Evolutionary conservation across 345 rosid genomes (phyloP).

Genomic region (Camelina sativa): DNA sequence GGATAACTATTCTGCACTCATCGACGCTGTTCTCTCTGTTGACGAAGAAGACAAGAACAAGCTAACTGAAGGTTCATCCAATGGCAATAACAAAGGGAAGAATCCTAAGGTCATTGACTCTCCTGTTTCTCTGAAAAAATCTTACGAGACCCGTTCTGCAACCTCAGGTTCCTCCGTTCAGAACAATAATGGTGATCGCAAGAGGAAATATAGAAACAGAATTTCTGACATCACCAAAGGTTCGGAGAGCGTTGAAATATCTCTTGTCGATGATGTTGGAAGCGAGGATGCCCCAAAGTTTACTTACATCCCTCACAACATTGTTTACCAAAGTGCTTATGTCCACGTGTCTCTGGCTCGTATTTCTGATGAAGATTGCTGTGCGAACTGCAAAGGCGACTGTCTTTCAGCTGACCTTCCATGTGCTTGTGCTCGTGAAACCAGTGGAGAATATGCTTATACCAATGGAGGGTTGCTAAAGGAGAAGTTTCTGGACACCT

Average conservation of each 20-base stretch:
- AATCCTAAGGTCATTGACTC: constrained; percentile 8
- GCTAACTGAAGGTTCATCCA: constrained; percentile 35
- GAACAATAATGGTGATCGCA: constrained; percentile 32
- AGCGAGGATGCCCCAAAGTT: constrained; percentile 58
- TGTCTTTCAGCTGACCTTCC: constrained; percentile 67
- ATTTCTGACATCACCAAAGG: constrained; percentile 60
- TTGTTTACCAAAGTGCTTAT: constrained; percentile 66
- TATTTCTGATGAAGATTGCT: constrained; percentile 75
- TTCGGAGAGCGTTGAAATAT: constrained; percentile 61
- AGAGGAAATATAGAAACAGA: constrained; percentile 32
- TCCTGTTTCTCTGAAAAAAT: constrained; percentile 22
- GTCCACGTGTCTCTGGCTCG: constrained; percentile 71
- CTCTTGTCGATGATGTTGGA: constrained; percentile 62
- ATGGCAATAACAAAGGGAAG: constrained; percentile 35
- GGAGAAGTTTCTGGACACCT: constrained; percentile 58
- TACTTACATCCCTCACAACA: constrained; percentile 67
- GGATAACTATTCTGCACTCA: constrained; percentile 58
- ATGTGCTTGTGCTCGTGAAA: constrained; percentile 82
- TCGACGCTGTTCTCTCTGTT: constrained; percentile 61
- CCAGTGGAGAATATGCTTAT: constrained; percentile 87
- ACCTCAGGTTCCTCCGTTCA: constrained; percentile 31
- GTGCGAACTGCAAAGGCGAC: constrained; percentile 68
- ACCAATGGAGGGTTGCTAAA: constrained; percentile 60
- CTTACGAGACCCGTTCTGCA: constrained; percentile 39
- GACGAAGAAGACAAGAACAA: constrained; percentile 44